A percentile compares a stretch with the other conserved stretches of the same genome.
phyloP scores from a whole-genome alignment of 176 grass and related monocot genomes.

The Tillandsia fasciculata region DNA sequence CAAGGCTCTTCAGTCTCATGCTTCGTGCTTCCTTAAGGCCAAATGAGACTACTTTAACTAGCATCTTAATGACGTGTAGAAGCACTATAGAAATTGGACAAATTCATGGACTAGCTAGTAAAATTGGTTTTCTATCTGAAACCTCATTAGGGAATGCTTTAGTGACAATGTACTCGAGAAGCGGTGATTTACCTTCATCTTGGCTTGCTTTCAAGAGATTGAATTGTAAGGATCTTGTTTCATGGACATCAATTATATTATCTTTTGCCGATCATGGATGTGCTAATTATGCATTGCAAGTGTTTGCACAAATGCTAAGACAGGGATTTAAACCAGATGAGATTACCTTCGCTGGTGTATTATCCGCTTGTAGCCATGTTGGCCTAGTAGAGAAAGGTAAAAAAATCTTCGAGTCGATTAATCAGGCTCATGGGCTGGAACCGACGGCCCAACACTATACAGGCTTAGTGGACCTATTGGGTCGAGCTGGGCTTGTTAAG shows the following conservation, averaged over 20 bases:
- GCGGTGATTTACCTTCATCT: slow-evolving; percentile 18
- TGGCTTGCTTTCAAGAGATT: slow-evolving; percentile 15
- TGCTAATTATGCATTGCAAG: slow-evolving; percentile 12
- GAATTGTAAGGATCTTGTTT: slow-evolving; percentile 15
- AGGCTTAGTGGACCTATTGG: slow-evolving; percentile 17
- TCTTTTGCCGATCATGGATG: slow-evolving; percentile 18
- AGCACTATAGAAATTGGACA: slow-evolving; percentile 5
- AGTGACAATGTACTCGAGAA: slow-evolving; percentile 18
- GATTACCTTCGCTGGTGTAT: slow-evolving; percentile 4
- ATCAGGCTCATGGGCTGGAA: not conserved
- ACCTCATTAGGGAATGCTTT: slow-evolving; percentile 16
- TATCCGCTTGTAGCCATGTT: slow-evolving; percentile 24
- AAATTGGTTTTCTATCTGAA: not conserved
- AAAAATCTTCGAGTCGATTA: slow-evolving; percentile 17
- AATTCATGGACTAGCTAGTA: slow-evolving; percentile 17
- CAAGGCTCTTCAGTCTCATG: slow-evolving; percentile 12
- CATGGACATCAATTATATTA: slow-evolving; percentile 24
- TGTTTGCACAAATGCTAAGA: slow-evolving; percentile 17
- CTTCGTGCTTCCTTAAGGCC: not conserved
- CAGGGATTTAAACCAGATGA: slow-evolving; percentile 9
- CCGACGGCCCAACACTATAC: slow-evolving; percentile 15
- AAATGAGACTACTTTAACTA: slow-evolving; percentile 16
- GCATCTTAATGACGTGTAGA: not conserved
- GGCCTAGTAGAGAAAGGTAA: slow-evolving; percentile 19
- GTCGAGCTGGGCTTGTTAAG: slow-evolving; percentile 13